A percentile compares a stretch with the other conserved stretches of the same genome.
These are phyloP conservation scores for Termitomyces sp. DNA, from an alignment of 1,284 basidiomycete species.

Conservation along the genomic window DNA sequence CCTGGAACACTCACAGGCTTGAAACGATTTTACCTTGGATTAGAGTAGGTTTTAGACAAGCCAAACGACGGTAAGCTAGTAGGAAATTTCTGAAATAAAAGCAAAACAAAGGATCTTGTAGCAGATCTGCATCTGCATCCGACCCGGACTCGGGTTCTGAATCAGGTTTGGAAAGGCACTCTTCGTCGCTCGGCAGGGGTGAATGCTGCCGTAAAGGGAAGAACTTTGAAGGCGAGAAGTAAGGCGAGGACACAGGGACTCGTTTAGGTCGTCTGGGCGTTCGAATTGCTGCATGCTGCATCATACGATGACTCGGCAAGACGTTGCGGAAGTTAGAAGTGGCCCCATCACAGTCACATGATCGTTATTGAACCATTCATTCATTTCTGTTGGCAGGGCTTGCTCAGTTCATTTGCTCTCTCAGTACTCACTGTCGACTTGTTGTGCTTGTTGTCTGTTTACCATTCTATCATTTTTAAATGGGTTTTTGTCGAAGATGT, in stretches of 20 bases:
- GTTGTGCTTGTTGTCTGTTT: slow-evolving; percentile 5
- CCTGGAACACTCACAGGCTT: not conserved
- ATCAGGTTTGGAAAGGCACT: not conserved
- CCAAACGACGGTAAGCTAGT: slow-evolving; percentile 20
- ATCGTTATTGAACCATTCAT: slow-evolving; percentile 5
- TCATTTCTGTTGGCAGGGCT: too few species aligned
- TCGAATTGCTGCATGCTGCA: not conserved
- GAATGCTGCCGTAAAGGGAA: too few species aligned
- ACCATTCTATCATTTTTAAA: slow-evolving; percentile 22
- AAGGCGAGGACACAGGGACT: slow-evolving; percentile 7
- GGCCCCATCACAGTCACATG: slow-evolving; percentile 12
- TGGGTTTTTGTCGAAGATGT: slow-evolving; percentile 79
- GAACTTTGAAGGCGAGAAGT: slow-evolving; percentile 5
- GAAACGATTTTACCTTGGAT: slow-evolving; percentile 35
- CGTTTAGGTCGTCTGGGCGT: not conserved
- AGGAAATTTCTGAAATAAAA: slow-evolving; percentile 21
- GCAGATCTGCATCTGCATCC: not conserved
- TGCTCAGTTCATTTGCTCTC: not conserved
- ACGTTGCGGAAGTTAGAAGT: not conserved
- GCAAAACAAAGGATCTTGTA: slow-evolving; percentile 21
- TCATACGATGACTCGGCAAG: not conserved
- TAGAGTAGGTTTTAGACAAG: slow-evolving; percentile 31
- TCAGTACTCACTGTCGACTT: not conserved
- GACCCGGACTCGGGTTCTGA: not conserved
- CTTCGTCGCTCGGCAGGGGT: not conserved